A percentile compares a stretch with the other conserved stretches of the same genome.
These are phyloP conservation scores for Daldinia loculata DNA, from an alignment of 495 filamentous ascomycete genomes.

Conservation along the genomic window DNA sequence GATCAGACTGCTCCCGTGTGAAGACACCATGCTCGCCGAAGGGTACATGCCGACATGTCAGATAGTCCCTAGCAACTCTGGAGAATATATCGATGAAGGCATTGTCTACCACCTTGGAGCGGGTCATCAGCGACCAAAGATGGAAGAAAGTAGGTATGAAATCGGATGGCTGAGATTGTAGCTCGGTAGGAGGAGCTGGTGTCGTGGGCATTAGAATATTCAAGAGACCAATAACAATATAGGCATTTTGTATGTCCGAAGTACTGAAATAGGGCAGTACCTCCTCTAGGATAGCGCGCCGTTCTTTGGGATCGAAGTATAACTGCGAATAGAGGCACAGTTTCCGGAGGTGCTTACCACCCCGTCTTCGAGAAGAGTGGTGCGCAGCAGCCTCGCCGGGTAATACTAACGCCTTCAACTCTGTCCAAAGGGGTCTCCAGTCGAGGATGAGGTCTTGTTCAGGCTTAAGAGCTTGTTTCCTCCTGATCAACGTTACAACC, in stretches of 20 bases:
- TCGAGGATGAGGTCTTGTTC: constrained; percentile 88
- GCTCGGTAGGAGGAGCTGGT: constrained; percentile 74
- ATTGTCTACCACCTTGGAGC: constrained; percentile 87
- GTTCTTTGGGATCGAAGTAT: constrained; percentile 89
- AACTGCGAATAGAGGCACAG: constrained; percentile 87
- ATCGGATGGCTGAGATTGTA: constrained; percentile 78
- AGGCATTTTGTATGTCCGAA: constrained; percentile 87
- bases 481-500: constrained; percentile 92
- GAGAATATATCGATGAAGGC: constrained; percentile 90
- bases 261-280: constrained; percentile 95
- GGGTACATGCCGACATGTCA: constrained; percentile 75
- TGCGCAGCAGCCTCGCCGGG: constrained; percentile 75
- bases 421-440: constrained; percentile 91
- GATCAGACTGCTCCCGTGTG: constrained; percentile 87
- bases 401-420: constrained; percentile 87
- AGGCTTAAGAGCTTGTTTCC: constrained; percentile 93
- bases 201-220: constrained; percentile 88
- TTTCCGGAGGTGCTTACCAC: constrained; percentile 72
- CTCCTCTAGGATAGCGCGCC: constrained; percentile 90
- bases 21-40: constrained; percentile 92
- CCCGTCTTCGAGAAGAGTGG: constrained; percentile 53
- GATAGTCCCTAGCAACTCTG: constrained; percentile 81
- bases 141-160: constrained; percentile 94
- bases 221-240: constrained; percentile 83
- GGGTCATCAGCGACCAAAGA: constrained; percentile 90